Base-by-base conservation (phyloP, 2,329 filamentous ascomycete genomes). In the Cladobotryum mycophilum region DNA sequence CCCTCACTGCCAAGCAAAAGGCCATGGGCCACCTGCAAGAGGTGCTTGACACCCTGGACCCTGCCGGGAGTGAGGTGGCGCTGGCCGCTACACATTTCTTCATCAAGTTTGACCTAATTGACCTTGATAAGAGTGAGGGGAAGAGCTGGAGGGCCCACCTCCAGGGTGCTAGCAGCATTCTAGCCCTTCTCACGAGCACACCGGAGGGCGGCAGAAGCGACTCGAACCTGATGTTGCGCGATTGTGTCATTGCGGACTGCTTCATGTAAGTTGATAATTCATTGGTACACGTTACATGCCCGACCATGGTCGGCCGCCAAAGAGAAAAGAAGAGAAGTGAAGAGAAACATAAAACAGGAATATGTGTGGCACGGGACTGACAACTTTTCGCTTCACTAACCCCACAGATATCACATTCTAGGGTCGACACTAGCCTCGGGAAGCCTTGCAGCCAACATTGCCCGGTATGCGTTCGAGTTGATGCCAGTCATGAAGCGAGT, bases 61-160 rank as follows among this genome's bases (percentile, higher is more conserved):
- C 67, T 6, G 67, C 64, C 1, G 71, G 70, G n/a, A 72, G 68
- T 42, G 73, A 76, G 54, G 70, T 75, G 33, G 62, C 74, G 25
- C 62, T 77, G 14, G 74, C 74, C 8, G 73, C 75, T 2, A 70
- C 76, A 51, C 68, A 76, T 45, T 76, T 77, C 59, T 76, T 77
- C 51, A 67, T 78, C 61, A 75, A 76, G 53, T 75, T 78, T 53
- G 67, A 76, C 46, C 63, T 78, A n/a, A 73, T 78, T 42, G 74
- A 78, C 53, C 60, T 75, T 11, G 71, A 74, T 12, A 69, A 67
- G 52, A 66, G 66, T 18, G 67, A 64, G 17, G 64, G 67, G 5
- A 68, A 64, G 49, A 66, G 67, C 51, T 77, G 75, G 75, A 69
- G 69, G 54, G 62, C 68, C 41, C 75, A 78, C 57, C 64, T 78